Evolutionary conservation across 768 basidiomycete species (phyloP), one percentile per base, ranked within the genome.

Genomic region (Podaxis sp.): DNA sequence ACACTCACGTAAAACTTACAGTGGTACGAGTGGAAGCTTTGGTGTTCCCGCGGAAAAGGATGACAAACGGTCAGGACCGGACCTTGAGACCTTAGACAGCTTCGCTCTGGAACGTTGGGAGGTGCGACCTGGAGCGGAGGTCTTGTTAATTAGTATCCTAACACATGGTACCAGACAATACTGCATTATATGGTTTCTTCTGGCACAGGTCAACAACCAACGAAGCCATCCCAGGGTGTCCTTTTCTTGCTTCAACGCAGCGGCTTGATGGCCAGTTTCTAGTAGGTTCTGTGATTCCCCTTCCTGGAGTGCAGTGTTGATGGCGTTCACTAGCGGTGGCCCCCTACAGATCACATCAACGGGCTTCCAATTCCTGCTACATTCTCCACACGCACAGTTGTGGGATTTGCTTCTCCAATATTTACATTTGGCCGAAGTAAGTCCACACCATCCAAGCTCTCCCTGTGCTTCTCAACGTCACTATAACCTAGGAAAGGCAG

Each of bases 121-220:
- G 86, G 94, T 90, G 66, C 49, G 61, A 51, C 33, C 36, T 36
- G 24, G 19, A 65, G 81, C 71, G 38, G 15, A 22, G 57, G 38
- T 52, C 57, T 19, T 36, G 1, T 15, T 30, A 48, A 60, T 28
- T 46, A 42, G 40, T 51, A 64, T n/a, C 19, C 62, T 30, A 17
- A 60, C 46, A 54, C 44, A 64, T 57, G 65, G 46, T 52, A 30
- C 33, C 65, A 99, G 95, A 95, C 94, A 0, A 96, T 99, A 69
- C 82, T 99, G 49, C 95, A 98, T 75, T 99, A 93, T 71, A 97
- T 99, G 95, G 97, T 99, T 3, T 95, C 93, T 8, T 96, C 92
- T 36, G 92, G 88, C 12, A 87, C 85, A 30, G 92, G 87, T n/a
- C 86, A 91, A 71, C 78, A 83, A 40, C 85, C 90, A 26, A 77